Evolutionary conservation across 306 rosid genomes (phyloP), one percentile per base, ranked within the genome.

Genomic region (Sophora flavescens): DNA sequence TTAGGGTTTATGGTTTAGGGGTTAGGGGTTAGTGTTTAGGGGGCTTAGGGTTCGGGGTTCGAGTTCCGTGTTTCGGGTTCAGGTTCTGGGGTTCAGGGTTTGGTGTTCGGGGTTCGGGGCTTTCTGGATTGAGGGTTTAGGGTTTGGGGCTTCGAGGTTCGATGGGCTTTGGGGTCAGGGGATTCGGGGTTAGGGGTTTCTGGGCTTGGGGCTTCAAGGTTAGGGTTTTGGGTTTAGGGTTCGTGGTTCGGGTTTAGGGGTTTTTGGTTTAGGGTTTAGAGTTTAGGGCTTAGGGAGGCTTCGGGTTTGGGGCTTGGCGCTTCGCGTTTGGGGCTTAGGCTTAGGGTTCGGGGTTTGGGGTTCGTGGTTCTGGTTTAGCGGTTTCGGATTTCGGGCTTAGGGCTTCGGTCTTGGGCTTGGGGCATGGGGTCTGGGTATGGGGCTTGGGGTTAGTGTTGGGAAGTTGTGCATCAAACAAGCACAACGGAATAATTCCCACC

Each of bases 1-100:
- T 61, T 14, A 14, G 45, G n/a, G n/a, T n/a, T n/a, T n/a, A n/a
- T n/a, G 67, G 67, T 32, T 61, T 35, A 61, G 67, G 44, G 67
- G 32, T n/a, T n/a, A 61, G 67, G 44, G 67, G 32, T 60, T 32
- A 33, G 42, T 9, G 16, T 60, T 32, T 14, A 13, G 45, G 26
- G 67, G 12, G n/a, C n/a, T 61, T 35, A 33, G 67, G 44, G 45
- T 61, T 61, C 5, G 3, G 5, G 8, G 67, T 38, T 38, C 6
- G 6, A 45, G 39, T 61, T 61, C 30, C 5, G n/a, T n/a, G n/a
- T n/a, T n/a, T n/a, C n/a, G 45, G 66, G 17, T 32, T 32, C 30
- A 61, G 44, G 66, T 32, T 61, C n/a, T 13, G 12, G 45, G 66
- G 66, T 32, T 32, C 30, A 61, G 45, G 66, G 42, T 32, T 61